A percentile compares a stretch with the other conserved stretches of the same genome.
Evolutionary conservation across 306 rosid species (phyloP).

Genomic region (Trifolium subterraneum): DNA sequence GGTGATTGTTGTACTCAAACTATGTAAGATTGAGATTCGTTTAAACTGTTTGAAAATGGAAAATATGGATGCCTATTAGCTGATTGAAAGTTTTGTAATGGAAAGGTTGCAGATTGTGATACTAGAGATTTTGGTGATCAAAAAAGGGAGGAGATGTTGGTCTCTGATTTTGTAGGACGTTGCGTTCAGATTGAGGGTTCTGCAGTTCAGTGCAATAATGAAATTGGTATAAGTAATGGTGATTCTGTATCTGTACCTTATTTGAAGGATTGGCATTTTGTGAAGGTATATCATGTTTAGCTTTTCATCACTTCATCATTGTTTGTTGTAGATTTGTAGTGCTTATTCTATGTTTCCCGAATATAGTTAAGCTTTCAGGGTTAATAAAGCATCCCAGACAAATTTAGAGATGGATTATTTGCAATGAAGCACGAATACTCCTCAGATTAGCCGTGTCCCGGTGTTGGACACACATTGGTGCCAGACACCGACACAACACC

Average conservation of each 20-base stretch:
- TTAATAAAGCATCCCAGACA: not conserved
- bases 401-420: not conserved
- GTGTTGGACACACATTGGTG: too few relatives aligned
- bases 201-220: slow-evolving; percentile 39
- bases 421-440: too few relatives aligned
- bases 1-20: slow-evolving; percentile 12
- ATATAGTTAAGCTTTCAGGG: slow-evolving; percentile 20
- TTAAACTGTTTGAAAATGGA: not conserved
- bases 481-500: too few relatives aligned
- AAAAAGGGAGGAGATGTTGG: slow-evolving; percentile 75
- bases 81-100: slow-evolving; percentile 21
- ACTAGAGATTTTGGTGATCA: slow-evolving; percentile 86
- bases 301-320: slow-evolving; percentile 11
- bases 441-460: too few relatives aligned
- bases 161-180: slow-evolving; percentile 63
- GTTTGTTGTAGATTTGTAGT: not conserved
- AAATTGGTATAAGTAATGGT: slow-evolving; percentile 35
- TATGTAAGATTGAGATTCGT: not conserved
- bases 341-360: not conserved
- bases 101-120: slow-evolving; percentile 87
- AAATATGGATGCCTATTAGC: not conserved
- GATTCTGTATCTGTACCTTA: slow-evolving; percentile 57
- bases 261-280: slow-evolving; percentile 99
- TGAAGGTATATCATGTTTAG: slow-evolving; percentile 59
- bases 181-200: slow-evolving; percentile 52